Evolutionary conservation across 2,329 filamentous ascomycete species (phyloP), one percentile per base, ranked within the genome.

Genomic region (Colletotrichum sp.): DNA sequence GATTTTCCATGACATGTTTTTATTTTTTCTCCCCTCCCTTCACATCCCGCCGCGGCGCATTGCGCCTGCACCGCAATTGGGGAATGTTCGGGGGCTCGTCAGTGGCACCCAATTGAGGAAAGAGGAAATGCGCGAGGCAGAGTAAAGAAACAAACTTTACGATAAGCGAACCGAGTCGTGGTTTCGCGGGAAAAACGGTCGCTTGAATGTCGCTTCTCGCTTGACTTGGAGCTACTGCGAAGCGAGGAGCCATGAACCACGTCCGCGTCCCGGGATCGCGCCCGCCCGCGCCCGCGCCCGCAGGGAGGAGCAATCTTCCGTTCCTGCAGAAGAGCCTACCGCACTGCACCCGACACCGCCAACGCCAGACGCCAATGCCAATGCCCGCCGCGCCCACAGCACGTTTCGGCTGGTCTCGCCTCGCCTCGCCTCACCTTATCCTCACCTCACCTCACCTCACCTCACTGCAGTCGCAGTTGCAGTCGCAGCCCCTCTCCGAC

Each of bases 151-250:
- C 65, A 71, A 75, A 76, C 68, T 77, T 77, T 76, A 57, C 74
- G 74, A 76, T 76, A 78, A 77, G 70, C 75, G 73, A 78, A 63
- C 64, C 69, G 64, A 70, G 67, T 73, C 76, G 70, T 44, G 76
- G 66, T 77, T 60, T 78, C 68, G 72, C 66, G 32, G 28, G 52
- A 36, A 73, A 66, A 67, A 73, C 59, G 73, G 67, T 76, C 76
- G 77, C 72, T 78, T 80, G 77, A 32, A 77, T 78, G 79, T 84
- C 81, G 81, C 81, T 83, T 82, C 80, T 85, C 82, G 83, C 82
- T 85, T 85, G 81, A 79, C 78, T 77, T 78, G 78, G 78, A 82
- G 81, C 82, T 84, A 83, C 81, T 80, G 79, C 78, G 81, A 84
- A 84, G 83, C 82, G 82, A 85, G 79, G 74, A 79, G 75, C 76